Evolutionary conservation across 768 basidiomycete species (phyloP).

Genomic region (Hortiboletus campestris): DNA sequence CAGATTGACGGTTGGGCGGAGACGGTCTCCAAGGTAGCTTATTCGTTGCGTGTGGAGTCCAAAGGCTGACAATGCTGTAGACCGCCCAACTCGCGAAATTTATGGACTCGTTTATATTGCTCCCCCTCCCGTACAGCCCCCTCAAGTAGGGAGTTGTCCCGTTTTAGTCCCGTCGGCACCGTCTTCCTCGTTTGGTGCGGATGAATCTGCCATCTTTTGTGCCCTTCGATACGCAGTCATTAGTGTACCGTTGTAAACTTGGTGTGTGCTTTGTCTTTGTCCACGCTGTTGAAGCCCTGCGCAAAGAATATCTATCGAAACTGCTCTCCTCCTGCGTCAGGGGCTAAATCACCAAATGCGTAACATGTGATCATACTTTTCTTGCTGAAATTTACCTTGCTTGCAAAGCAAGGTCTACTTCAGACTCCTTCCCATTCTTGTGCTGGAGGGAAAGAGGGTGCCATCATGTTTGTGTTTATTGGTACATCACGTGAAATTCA

Average conservation of each 20-base stretch:
- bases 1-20: slow-evolving; percentile 93
- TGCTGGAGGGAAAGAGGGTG: background rate
- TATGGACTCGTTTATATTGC: slow-evolving; percentile 87
- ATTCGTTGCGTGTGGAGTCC: slow-evolving; percentile 13
- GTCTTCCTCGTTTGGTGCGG: background rate
- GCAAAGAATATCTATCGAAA: too few relatives aligned
- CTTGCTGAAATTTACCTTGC: too few relatives aligned
- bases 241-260: background rate
- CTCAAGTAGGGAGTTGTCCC: slow-evolving; percentile 53
- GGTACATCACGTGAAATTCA: background rate
- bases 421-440: background rate
- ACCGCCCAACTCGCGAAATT: slow-evolving; percentile 82
- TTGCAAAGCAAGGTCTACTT: too few relatives aligned
- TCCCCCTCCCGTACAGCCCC: slow-evolving; percentile 79
- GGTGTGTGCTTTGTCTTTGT: background rate
- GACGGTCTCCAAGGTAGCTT: slow-evolving; percentile 79
- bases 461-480: background rate
- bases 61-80: slow-evolving; percentile 39
- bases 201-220: background rate
- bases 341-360: slow-evolving; percentile 10
- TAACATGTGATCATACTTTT: slow-evolving; percentile 17
- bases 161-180: background rate
- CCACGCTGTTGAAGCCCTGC: background rate
- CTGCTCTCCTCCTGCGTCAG: background rate
- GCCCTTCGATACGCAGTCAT: background rate